Evolutionary conservation across 2,329 filamentous ascomycete species (phyloP).

Genomic region (Colletotrichum sp.): DNA sequence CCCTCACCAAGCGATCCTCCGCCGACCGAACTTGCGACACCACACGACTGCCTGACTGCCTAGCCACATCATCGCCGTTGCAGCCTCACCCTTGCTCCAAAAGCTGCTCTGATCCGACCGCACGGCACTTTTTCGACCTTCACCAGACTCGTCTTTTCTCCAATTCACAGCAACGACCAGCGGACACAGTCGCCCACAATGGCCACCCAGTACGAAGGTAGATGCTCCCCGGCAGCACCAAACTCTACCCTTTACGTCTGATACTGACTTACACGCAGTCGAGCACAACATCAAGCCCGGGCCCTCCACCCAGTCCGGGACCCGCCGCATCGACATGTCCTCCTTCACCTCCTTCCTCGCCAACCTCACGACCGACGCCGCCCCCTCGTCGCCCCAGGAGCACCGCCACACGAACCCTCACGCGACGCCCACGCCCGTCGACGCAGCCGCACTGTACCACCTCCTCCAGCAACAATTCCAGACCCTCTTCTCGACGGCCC

Average conservation of each 20-base stretch:
- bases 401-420: conserved; percentile 55
- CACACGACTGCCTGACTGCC: conserved; percentile 10
- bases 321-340: conserved; percentile 67
- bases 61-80: conserved; percentile 18
- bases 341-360: conserved; percentile 64
- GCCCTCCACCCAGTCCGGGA: conserved; percentile 41
- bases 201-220: conserved; percentile 65
- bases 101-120: neutral
- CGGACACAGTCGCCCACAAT: conserved; percentile 36
- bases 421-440: conserved; percentile 64
- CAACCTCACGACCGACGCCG: conserved; percentile 47
- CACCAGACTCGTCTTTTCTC: no score
- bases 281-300: conserved; percentile 66
- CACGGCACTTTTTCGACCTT: neutral
- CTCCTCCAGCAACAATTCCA: conserved; percentile 65
- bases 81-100: conserved; percentile 5
- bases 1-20: neutral
- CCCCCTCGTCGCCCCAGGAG: conserved; percentile 19
- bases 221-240: conserved; percentile 5
- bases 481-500: conserved; percentile 54
- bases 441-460: conserved; percentile 61
- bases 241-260: neutral
- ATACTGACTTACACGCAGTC: conserved; percentile 45
- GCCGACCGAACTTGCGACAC: conserved; percentile 15
- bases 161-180: neutral